These are phyloP conservation scores for Nicotiana tabacum DNA, from an alignment of 257 asterid species.

Conservation along the genomic window DNA sequence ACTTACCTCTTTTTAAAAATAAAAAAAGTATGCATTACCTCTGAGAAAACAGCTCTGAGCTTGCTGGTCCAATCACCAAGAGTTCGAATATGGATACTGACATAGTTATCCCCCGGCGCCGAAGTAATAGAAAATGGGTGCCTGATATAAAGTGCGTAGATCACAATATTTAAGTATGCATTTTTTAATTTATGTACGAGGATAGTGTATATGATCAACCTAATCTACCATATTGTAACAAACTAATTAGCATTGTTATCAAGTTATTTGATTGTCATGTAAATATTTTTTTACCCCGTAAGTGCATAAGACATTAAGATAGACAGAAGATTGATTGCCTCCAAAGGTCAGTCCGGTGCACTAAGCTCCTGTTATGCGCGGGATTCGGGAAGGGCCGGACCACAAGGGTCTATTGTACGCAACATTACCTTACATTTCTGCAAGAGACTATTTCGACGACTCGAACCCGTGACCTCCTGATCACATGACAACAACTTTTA, in stretches of 20 bases:
- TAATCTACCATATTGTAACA: too few relatives aligned
- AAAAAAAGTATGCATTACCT: background rate
- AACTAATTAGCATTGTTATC: background rate
- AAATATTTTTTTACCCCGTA: background rate
- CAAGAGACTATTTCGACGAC: too few relatives aligned
- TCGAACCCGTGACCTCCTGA: too few relatives aligned
- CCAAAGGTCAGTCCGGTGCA: background rate
- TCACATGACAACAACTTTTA: too few relatives aligned
- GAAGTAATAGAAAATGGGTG: constrained; percentile 23
- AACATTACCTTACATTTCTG: too few relatives aligned
- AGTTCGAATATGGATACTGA: constrained; percentile 20
- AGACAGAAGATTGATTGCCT: background rate
- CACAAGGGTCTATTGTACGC: too few relatives aligned
- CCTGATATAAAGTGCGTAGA: background rate
- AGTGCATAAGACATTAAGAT: background rate
- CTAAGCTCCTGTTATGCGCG: too few relatives aligned
- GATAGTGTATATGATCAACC: too few relatives aligned
- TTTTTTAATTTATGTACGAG: too few relatives aligned
- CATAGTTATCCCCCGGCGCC: constrained; percentile 14
- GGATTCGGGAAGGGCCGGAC: too few relatives aligned
- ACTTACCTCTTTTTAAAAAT: too few relatives aligned
- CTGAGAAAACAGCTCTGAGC: constrained; percentile 15
- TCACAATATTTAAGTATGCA: background rate
- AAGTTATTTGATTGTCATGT: background rate
- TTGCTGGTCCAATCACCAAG: constrained; percentile 16